These are phyloP conservation scores for Erythrophleum ivorense DNA, from an alignment of 331 rosid species.

Conservation along the genomic window DNA sequence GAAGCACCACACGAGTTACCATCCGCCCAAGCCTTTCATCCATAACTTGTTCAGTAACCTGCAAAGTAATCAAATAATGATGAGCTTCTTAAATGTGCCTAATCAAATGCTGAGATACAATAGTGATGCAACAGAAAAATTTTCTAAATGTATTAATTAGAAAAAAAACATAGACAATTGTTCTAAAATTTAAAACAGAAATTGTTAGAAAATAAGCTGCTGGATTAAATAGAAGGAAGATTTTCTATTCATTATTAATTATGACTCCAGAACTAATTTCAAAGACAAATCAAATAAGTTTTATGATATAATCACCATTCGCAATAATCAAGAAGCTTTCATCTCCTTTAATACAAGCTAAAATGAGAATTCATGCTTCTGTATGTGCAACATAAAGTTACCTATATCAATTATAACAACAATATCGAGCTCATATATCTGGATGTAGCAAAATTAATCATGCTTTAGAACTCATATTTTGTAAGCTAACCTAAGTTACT, in stretches of 20 bases:
- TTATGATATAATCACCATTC: background rate
- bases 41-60: conserved; percentile 91
- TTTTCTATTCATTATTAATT: background rate
- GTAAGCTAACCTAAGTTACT: background rate
- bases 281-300: background rate
- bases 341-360: background rate
- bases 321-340: background rate
- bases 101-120: background rate
- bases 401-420: no score
- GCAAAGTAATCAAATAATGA: conserved; percentile 36
- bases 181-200: conserved; percentile 15
- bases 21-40: conserved; percentile 93
- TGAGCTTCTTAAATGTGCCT: conserved; percentile 30
- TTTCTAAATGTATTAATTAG: background rate
- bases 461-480: background rate
- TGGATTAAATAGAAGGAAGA: background rate
- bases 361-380: background rate
- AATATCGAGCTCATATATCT: background rate
- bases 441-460: background rate
- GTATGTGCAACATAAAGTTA: background rate
- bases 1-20: conserved; percentile 97
- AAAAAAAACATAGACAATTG: background rate
- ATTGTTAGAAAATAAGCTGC: background rate
- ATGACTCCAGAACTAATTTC: background rate
- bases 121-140: background rate